phyloP scores from a whole-genome alignment of 2,329 filamentous ascomycete genomes.

The Ampelomyces quisqualis region DNA sequence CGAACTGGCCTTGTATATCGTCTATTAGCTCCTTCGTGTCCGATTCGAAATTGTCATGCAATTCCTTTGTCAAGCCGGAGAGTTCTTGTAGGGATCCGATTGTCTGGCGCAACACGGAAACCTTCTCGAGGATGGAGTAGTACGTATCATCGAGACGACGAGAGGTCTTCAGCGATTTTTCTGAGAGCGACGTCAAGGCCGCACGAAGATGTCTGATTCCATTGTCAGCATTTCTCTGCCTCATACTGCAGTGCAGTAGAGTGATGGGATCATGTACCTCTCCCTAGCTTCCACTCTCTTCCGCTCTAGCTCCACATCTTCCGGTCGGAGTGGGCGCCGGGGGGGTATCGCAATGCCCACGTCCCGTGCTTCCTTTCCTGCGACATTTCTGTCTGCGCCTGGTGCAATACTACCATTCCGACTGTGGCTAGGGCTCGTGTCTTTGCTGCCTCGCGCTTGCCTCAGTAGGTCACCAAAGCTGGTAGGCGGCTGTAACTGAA shows the following conservation, averaged over 20 bases:
- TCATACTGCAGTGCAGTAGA: neutral
- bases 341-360: slow-evolving; percentile 17
- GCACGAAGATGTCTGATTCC: slow-evolving; percentile 41
- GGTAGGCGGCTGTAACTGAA: slow-evolving; percentile 48
- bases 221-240: slow-evolving; percentile 11
- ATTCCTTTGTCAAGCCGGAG: slow-evolving; percentile 60
- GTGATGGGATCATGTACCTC: slow-evolving; percentile 30
- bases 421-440: slow-evolving; percentile 34
- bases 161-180: slow-evolving; percentile 63
- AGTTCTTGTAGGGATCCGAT: slow-evolving; percentile 67
- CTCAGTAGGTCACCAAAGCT: slow-evolving; percentile 49
- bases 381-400: slow-evolving; percentile 10
- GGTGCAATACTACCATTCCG: slow-evolving; percentile 30
- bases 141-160: slow-evolving; percentile 72
- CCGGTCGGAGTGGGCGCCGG: slow-evolving; percentile 37
- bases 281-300: slow-evolving; percentile 40
- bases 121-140: slow-evolving; percentile 69
- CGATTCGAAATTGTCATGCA: slow-evolving; percentile 60
- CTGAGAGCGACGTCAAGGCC: slow-evolving; percentile 52
- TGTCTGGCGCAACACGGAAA: slow-evolving; percentile 63
- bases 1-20: slow-evolving; percentile 63
- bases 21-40: slow-evolving; percentile 61
- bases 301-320: slow-evolving; percentile 45
- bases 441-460: slow-evolving; percentile 35
- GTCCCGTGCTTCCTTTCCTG: slow-evolving; percentile 10